Percentiles rank a stretch among this genome's conserved stretches.
Conservation (phyloP, 1,284 basidiomycete genomes). For the Cryptococcus sp. region DNA sequence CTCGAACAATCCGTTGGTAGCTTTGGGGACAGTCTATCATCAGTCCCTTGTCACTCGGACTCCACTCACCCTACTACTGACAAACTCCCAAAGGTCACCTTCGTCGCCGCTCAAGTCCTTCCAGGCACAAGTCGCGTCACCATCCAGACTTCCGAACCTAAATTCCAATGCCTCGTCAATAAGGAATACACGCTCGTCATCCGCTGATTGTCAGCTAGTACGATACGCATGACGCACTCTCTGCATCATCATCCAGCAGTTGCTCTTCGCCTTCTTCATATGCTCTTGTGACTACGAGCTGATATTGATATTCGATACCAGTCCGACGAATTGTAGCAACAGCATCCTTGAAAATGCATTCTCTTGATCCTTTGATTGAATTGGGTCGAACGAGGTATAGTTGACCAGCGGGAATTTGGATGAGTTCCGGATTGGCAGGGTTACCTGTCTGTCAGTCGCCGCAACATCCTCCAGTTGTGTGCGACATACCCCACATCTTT, state of each 20-base stretch:
- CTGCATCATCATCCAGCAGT: slow-evolving; percentile 88
- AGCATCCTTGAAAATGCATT: slow-evolving; percentile 99
- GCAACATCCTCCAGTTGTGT: slow-evolving; percentile 10
- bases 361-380: slow-evolving; percentile 81
- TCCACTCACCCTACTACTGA: slow-evolving; percentile 40
- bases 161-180: slow-evolving; percentile 86
- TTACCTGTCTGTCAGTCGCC: slow-evolving; percentile 40
- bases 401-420: slow-evolving; percentile 89
- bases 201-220: slow-evolving; percentile 54
- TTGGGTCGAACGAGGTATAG: slow-evolving; percentile 87
- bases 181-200: slow-evolving; percentile 86
- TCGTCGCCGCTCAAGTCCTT: slow-evolving; percentile 63
- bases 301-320: slow-evolving; percentile 81
- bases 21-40: slow-evolving; percentile 63
- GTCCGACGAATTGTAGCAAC: slow-evolving; percentile 86
- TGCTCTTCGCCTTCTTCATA: slow-evolving; percentile 95
- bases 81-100: slow-evolving; percentile 49
- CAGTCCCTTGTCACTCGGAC: slow-evolving; percentile 58
- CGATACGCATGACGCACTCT: slow-evolving; percentile 71
- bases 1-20: slow-evolving; percentile 80
- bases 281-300: slow-evolving; percentile 92
- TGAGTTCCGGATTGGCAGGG: slow-evolving; percentile 79
- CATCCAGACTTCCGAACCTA: slow-evolving; percentile 68
- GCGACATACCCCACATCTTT: slow-evolving; percentile 84
- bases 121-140: slow-evolving; percentile 81